A percentile compares a stretch with the other conserved stretches of the same genome.
Evolutionary conservation across 2,329 filamentous ascomycete species (phyloP).

Genomic region (Fusarium tuaranense): DNA sequence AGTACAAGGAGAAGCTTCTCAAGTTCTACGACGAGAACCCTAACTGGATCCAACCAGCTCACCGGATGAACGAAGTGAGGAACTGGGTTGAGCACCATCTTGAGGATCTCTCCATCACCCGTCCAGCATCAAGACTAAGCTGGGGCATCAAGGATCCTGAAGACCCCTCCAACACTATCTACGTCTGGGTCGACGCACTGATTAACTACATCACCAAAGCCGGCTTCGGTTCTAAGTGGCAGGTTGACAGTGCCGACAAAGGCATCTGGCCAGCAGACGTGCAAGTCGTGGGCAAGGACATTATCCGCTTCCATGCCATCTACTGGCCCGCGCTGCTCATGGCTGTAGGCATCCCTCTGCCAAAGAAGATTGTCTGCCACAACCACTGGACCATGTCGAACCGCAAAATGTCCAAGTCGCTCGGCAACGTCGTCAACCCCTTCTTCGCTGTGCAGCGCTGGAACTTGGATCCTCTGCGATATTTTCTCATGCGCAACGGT

Average conservation of each 20-base stretch:
- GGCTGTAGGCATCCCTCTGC: constrained; percentile 83
- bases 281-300: constrained; percentile 96
- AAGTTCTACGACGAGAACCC: constrained; percentile 84
- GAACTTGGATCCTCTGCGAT: constrained; percentile 88
- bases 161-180: constrained; percentile 89
- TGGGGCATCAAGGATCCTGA: constrained; percentile 94
- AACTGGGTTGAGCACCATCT: constrained; percentile 81
- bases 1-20: constrained; percentile 82
- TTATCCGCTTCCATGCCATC: constrained; percentile 93
- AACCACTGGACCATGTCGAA: constrained; percentile 95
- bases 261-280: constrained; percentile 90
- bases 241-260: constrained; percentile 70
- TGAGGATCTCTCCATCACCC: constrained; percentile 88
- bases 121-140: constrained; percentile 79
- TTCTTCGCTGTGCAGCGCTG: constrained; percentile 92
- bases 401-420: constrained; percentile 96
- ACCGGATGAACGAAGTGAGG: constrained; percentile 83
- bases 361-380: constrained; percentile 86
- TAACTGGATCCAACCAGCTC: constrained; percentile 77
- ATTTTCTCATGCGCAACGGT: constrained; percentile 86
- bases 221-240: constrained; percentile 75
- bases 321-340: constrained; percentile 98
- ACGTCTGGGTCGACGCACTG: constrained; percentile 97
- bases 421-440: constrained; percentile 94
- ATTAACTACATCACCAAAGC: constrained; percentile 93